Conservation (phyloP, 1,284 basidiomycete genomes). For the Mixia osmundae region DNA sequence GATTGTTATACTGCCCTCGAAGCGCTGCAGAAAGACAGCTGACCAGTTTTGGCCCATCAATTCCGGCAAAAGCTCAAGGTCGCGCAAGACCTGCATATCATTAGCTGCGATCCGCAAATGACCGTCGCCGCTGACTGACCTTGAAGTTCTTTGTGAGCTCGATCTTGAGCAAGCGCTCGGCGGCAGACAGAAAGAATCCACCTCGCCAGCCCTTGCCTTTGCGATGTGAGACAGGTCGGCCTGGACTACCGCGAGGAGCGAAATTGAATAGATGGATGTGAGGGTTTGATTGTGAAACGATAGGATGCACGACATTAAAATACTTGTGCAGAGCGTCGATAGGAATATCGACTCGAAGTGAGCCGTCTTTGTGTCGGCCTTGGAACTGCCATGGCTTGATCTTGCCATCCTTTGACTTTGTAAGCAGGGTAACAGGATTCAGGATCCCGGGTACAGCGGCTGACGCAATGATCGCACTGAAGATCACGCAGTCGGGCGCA, state of each 20-base stretch:
- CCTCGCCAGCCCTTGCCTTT: conserved; percentile 92
- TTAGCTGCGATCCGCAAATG: neutral
- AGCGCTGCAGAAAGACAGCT: conserved; percentile 44
- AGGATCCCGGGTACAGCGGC: conserved; percentile 65
- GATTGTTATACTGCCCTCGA: conserved; percentile 31
- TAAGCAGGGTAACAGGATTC: conserved; percentile 33
- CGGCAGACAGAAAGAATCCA: conserved; percentile 51
- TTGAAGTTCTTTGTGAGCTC: conserved; percentile 90
- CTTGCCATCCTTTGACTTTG: conserved; percentile 60
- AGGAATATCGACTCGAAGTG: conserved; percentile 77
- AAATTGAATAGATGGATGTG: conserved; percentile 72
- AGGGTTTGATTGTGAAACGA: conserved; percentile 90
- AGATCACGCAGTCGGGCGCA: conserved; percentile 55
- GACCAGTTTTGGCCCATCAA: conserved; percentile 84
- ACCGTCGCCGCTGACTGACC: conserved; percentile 21
- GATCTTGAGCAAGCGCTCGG: conserved; percentile 61
- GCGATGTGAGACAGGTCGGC: conserved; percentile 43
- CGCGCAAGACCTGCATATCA: conserved; percentile 46
- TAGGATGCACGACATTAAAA: conserved; percentile 62
- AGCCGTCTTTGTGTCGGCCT: conserved; percentile 37
- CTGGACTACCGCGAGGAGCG: conserved; percentile 53
- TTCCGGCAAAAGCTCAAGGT: conserved; percentile 70
- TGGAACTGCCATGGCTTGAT: conserved; percentile 37
- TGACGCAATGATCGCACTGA: conserved; percentile 36
- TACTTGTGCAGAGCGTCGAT: conserved; percentile 25